Conservation (phyloP, 192 early-diverging fungal genomes). For the Coemansia sp. region DNA sequence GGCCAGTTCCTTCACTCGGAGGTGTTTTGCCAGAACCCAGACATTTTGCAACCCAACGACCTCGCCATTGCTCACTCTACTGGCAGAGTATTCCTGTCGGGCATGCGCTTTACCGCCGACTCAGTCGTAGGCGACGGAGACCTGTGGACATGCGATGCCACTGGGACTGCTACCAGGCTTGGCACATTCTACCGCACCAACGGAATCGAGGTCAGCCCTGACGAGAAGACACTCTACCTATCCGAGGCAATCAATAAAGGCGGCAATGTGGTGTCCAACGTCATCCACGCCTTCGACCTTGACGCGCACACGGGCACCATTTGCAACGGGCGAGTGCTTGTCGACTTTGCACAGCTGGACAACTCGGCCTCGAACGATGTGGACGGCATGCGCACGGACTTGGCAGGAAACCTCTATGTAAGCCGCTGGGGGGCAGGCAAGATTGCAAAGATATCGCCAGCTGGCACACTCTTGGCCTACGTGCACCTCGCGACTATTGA, state of each 20-base stretch:
- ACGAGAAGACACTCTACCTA: slow-evolving; percentile 60
- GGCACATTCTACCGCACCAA: slow-evolving; percentile 58
- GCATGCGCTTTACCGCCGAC: slow-evolving; percentile 52
- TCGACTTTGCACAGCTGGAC: slow-evolving; percentile 58
- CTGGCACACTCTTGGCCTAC: slow-evolving; percentile 37
- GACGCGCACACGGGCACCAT: slow-evolving; percentile 37
- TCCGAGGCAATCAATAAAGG: slow-evolving; percentile 58
- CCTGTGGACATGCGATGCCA: slow-evolving; percentile 57
- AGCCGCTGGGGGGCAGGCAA: slow-evolving; percentile 59
- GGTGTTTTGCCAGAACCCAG: slow-evolving; percentile 34
- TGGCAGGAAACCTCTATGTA: slow-evolving; percentile 61
- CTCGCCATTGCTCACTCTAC: slow-evolving; percentile 53
- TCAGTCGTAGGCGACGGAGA: slow-evolving; percentile 51
- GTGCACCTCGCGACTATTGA: slow-evolving; percentile 35
- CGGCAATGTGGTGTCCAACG: slow-evolving; percentile 51
- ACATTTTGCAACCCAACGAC: slow-evolving; percentile 60
- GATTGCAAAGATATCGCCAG: slow-evolving; percentile 55
- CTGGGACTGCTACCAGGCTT: slow-evolving; percentile 44
- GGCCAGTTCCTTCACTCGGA: slow-evolving; percentile 17
- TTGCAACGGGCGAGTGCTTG: slow-evolving; percentile 37
- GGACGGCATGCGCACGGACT: slow-evolving; percentile 63
- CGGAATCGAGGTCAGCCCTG: slow-evolving; percentile 63
- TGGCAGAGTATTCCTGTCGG: slow-evolving; percentile 45
- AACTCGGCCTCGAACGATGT: slow-evolving; percentile 51
- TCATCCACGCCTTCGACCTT: slow-evolving; percentile 56